Percentiles rank a stretch among this genome's conserved stretches.
Conservation (phyloP, 2,329 filamentous ascomycete species). For the Aspergillus sp. region DNA sequence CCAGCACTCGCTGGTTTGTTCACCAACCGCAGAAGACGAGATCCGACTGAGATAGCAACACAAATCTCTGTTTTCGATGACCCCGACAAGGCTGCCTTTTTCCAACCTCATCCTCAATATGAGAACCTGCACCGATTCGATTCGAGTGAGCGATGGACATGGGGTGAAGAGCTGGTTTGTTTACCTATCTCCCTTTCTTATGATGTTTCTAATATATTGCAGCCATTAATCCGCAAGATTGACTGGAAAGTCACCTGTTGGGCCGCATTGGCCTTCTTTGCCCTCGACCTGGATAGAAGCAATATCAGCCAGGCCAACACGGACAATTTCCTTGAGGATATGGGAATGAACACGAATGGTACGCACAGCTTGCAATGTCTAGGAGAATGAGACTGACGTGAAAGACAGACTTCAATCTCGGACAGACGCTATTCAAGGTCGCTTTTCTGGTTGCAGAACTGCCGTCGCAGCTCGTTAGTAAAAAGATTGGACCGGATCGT, state of each 20-base stretch:
- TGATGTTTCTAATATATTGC: background rate
- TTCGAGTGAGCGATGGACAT: background rate
- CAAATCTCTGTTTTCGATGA: conserved; percentile 46
- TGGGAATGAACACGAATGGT: background rate
- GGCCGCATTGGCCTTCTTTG: conserved; percentile 55
- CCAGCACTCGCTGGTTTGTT: too few relatives aligned
- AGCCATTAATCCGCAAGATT: background rate
- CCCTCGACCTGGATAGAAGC: conserved; percentile 54
- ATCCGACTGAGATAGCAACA: conserved; percentile 28
- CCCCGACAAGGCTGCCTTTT: conserved; percentile 33
- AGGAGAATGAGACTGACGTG: too few relatives aligned
- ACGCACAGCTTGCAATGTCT: too few relatives aligned
- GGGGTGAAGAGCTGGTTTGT: background rate
- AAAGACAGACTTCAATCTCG: conserved; percentile 36
- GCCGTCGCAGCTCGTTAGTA: conserved; percentile 53
- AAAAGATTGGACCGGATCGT: conserved; percentile 51
- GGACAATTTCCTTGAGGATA: conserved; percentile 48
- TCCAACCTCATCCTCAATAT: conserved; percentile 24
- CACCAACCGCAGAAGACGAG: background rate
- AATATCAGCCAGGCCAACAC: conserved; percentile 55
- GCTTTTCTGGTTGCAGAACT: conserved; percentile 52
- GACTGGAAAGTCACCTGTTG: background rate
- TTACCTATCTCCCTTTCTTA: too few relatives aligned
- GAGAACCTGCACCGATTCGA: conserved; percentile 12
- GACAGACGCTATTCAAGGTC: conserved; percentile 53